Conservation (phyloP, 2,329 filamentous ascomycete genomes). For the Cladosporium oxysporum region DNA sequence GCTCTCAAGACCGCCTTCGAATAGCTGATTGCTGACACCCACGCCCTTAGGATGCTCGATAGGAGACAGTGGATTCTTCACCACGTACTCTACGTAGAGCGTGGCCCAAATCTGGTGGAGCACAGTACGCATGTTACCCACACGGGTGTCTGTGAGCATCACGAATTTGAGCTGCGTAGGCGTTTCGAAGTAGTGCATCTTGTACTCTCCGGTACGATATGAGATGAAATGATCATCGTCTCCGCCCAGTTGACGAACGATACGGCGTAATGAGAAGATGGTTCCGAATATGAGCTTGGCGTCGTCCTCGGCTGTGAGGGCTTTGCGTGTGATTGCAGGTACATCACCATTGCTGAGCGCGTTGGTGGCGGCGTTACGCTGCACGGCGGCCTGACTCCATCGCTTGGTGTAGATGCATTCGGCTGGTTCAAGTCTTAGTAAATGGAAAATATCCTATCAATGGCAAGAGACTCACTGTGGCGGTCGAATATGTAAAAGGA, state of each 20-base stretch:
- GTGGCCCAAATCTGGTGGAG: conserved; percentile 99
- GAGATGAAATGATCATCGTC: conserved; percentile 90
- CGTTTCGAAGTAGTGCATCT: conserved; percentile 98
- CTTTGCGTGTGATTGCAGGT: conserved; percentile 25
- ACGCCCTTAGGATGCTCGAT: conserved; percentile 62
- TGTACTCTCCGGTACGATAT: conserved; percentile 92
- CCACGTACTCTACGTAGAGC: conserved; percentile 90
- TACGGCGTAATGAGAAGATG: conserved; percentile 93
- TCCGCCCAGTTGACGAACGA: conserved; percentile 92
- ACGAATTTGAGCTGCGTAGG: conserved; percentile 94
- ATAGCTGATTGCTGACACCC: conserved; percentile 66
- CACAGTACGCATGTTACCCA: conserved; percentile 88
- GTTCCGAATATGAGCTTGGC: conserved; percentile 97
- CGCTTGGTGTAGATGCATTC: conserved; percentile 95
- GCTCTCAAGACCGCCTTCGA: conserved; percentile 69
- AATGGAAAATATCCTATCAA: not conserved
- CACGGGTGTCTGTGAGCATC: conserved; percentile 88
- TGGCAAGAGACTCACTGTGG: conserved; percentile 67
- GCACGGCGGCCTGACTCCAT: conserved; percentile 64
- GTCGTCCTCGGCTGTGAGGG: conserved; percentile 69
- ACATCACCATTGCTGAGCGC: conserved; percentile 47
- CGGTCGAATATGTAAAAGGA: conserved; percentile 99
- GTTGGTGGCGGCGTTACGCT: conserved; percentile 52
- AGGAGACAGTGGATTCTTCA: conserved; percentile 65
- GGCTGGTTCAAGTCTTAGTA: conserved; percentile 55